Conservation (phyloP, 2,329 filamentous ascomycete genomes). For the Penicillium sp. region DNA sequence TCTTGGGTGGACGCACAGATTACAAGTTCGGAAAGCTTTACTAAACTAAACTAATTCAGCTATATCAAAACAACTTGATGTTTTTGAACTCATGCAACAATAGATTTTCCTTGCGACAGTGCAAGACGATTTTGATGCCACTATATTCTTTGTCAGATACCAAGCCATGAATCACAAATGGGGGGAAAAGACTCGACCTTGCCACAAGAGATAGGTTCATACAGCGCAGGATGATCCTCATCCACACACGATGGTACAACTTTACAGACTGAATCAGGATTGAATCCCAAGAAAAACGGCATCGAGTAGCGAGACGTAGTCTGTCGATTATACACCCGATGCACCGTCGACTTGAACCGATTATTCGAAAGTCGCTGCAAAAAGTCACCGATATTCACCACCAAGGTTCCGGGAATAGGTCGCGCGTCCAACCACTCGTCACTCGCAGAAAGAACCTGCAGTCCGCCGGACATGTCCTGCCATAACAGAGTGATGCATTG, state of each 20-base stretch:
- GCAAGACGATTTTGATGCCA: conserved; percentile 31
- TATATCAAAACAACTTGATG: not conserved
- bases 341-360: conserved; percentile 55
- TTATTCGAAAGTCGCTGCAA: conserved; percentile 57
- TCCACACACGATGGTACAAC: conserved; percentile 55
- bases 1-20: not conserved
- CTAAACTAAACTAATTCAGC: not conserved
- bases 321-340: conserved; percentile 48
- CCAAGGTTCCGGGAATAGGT: conserved; percentile 51
- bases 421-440: conserved; percentile 36
- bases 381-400: conserved; percentile 59
- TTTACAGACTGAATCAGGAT: conserved; percentile 49
- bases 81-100: not conserved
- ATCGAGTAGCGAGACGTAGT: conserved; percentile 54
- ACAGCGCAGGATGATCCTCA: conserved; percentile 53
- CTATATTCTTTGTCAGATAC: conserved; percentile 11
- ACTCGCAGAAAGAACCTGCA: conserved; percentile 49
- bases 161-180: not conserved
- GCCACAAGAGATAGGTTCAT: conserved; percentile 57
- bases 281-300: conserved; percentile 62
- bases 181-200: conserved; percentile 32
- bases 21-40: not conserved
- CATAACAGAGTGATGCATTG: conserved; percentile 56
- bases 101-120: conserved; percentile 13
- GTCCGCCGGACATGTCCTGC: conserved; percentile 49